Conservation (phyloP, 306 rosid genomes). For the Biancaea sappan region DNA sequence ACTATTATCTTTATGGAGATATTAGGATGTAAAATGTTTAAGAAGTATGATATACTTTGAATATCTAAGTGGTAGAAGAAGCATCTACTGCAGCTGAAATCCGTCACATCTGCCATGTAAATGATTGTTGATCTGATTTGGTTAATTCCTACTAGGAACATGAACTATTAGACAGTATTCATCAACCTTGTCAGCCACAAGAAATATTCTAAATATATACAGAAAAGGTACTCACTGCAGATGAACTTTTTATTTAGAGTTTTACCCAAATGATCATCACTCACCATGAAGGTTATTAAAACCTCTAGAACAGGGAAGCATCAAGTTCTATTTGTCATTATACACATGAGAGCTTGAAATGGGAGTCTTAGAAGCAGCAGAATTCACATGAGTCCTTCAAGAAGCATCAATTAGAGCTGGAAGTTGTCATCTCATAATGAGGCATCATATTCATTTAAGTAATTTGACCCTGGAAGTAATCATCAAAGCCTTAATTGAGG, state of each 20-base stretch:
- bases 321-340: slow-evolving; percentile 11
- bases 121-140: not conserved
- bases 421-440: slow-evolving; percentile 25
- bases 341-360: slow-evolving; percentile 29
- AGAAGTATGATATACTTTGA: slow-evolving; percentile 41
- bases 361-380: slow-evolving; percentile 25
- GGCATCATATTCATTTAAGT: slow-evolving; percentile 31
- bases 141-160: slow-evolving; percentile 26
- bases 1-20: not conserved
- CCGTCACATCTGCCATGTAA: slow-evolving; percentile 23
- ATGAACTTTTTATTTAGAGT: slow-evolving; percentile 8
- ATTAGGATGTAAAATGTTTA: not conserved
- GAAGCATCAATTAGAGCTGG: slow-evolving; percentile 27
- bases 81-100: slow-evolving; percentile 36
- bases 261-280: slow-evolving; percentile 8
- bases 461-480: slow-evolving; percentile 28
- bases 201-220: not conserved
- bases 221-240: slow-evolving; percentile 22
- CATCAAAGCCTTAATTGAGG: slow-evolving; percentile 24
- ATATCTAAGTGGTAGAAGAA: slow-evolving; percentile 29
- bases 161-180: slow-evolving; percentile 16
- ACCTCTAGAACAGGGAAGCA: slow-evolving; percentile 19
- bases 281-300: slow-evolving; percentile 30
- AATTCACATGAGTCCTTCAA: slow-evolving; percentile 39
- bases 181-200: slow-evolving; percentile 8